Percentiles rank a stretch among this genome's conserved stretches.
Evolutionary conservation across 1,284 basidiomycete species (phyloP).

Genomic region (Entoloma clypeatum): DNA sequence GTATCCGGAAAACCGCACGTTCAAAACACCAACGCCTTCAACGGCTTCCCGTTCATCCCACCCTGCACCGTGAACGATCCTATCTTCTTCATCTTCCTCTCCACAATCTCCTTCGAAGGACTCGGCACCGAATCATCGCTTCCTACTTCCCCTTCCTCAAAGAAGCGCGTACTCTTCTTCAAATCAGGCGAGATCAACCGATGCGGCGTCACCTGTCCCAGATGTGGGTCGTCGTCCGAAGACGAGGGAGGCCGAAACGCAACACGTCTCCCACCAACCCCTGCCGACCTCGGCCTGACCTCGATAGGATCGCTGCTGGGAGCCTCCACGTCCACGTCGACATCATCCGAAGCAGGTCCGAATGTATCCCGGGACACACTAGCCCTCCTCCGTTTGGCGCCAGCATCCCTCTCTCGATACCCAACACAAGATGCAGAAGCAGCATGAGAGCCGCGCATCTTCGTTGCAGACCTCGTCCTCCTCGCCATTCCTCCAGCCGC

Average conservation of each 20-base stretch:
- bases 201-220: constrained; percentile 65
- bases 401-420: constrained; percentile 4
- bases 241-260: constrained; percentile 25
- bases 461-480: constrained; percentile 10
- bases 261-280: not conserved
- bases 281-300: not conserved
- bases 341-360: no score
- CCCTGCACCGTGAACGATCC: constrained; percentile 11
- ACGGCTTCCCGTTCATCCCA: not conserved
- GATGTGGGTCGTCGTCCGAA: constrained; percentile 59
- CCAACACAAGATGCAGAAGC: constrained; percentile 1
- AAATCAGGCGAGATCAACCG: constrained; percentile 56
- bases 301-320: not conserved
- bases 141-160: constrained; percentile 7
- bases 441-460: no score
- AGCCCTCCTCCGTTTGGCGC: constrained; percentile 16
- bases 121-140: constrained; percentile 26
- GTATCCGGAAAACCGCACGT: no score
- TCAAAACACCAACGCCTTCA: constrained; percentile 15
- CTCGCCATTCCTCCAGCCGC: not conserved
- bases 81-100: constrained; percentile 16
- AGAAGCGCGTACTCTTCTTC: no score
- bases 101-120: constrained; percentile 18
- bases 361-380: no score
- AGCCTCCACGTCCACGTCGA: no score